Base-by-base conservation (phyloP, 208 protist genomes). In the Leishmania amazonensis region DNA sequence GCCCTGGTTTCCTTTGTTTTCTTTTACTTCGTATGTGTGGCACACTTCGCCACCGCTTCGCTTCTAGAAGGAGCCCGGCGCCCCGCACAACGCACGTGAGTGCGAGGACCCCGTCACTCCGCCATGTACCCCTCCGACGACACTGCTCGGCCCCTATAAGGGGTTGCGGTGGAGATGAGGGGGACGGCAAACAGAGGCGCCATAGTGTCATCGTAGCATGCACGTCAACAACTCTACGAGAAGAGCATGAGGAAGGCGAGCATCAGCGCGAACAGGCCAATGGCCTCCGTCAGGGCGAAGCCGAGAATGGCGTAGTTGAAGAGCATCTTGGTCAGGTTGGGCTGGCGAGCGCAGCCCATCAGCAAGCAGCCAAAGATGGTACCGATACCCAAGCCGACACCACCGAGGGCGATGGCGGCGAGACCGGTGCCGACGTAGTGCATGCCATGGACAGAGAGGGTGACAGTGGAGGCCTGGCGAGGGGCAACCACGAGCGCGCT, bases 301-400 rank as follows among this genome's bases (percentile, higher is more conserved):
- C 95, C 95, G 2, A 98, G 91, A 96, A 98, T 97, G 85, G 94
- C 93, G 88, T 98, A 98, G 93, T 97, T 97, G 87, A 98, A 97
- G 54, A 98, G 88, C 94, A 96, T 96, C 87, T 96, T 96, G 81
- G 93, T 94, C 76, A 98, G 80, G 87, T 97, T 97, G 31, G 95
- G 95, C 90, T 98, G 94, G 71, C 95, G 95, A 58, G 95, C 93
- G 87, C 93, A 96, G 83, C 91, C 93, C 35, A 98, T 83, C 15
- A 98, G 87, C 45, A 97, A 91, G 77, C 87, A 88, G 77, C 94
- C 93, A 79, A 98, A 98, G 87, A 97, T 96, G 65, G 90, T 96
- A 79, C 94, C 95, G 75, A 98, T 97, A 88, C 95, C 95, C 86
- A 98, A 90, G 65, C 95, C 95, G 35, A 98, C 95, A 84, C 95